Conservation (phyloP, 768 basidiomycete genomes). For the Suillus fuscotomentosus region DNA sequence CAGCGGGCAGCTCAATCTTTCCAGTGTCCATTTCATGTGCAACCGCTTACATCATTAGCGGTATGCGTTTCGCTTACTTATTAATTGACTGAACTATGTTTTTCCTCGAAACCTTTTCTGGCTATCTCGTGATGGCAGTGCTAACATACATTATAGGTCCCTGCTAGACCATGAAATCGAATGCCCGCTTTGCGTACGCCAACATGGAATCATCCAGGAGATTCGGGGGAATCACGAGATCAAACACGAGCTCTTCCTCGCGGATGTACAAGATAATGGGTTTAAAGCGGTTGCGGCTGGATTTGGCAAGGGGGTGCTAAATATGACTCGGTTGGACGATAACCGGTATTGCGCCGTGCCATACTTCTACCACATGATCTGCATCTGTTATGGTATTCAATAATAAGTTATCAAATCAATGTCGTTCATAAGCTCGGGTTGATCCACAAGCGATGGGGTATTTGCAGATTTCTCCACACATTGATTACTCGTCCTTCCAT, state of each 20-base stretch:
- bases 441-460: too few relatives aligned
- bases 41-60: conserved; percentile 92
- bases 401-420: too few relatives aligned
- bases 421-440: too few relatives aligned
- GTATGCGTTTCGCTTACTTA: conserved; percentile 37
- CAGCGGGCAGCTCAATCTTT: conserved; percentile 86
- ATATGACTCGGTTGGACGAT: too few relatives aligned
- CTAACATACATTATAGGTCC: conserved; percentile 50
- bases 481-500: too few relatives aligned
- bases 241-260: conserved; percentile 72
- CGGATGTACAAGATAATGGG: conserved; percentile 69
- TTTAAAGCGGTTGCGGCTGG: conserved; percentile 60
- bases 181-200: conserved; percentile 85
- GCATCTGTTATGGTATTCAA: too few relatives aligned
- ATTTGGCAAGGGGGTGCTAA: too few relatives aligned
- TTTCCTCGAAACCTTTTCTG: neutral
- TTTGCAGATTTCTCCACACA: too few relatives aligned
- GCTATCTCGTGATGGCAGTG: neutral
- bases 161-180: conserved; percentile 86
- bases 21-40: conserved; percentile 97
- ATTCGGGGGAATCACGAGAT: conserved; percentile 84
- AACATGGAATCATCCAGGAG: conserved; percentile 87
- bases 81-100: neutral
- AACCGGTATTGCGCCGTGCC: too few relatives aligned
- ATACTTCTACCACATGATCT: too few relatives aligned